Evolutionary conservation across 352 stramenopile genomes (phyloP).

Genomic region (Globisporangium spiculum): DNA sequence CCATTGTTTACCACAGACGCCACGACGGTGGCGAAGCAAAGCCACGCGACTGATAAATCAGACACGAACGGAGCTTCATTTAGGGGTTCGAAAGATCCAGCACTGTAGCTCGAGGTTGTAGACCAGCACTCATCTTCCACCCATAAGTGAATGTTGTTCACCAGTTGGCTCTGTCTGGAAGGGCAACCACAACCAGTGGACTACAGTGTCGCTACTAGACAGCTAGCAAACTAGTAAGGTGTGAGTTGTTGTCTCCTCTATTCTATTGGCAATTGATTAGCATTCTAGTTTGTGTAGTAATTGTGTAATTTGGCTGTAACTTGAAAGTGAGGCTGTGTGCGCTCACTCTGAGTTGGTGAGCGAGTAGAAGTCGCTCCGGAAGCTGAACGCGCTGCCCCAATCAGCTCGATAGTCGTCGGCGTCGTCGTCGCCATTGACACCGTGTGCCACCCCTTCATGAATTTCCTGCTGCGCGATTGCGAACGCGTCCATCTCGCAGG

Average conservation of each 20-base stretch:
- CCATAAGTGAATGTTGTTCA: too few species aligned
- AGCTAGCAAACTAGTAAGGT: too few species aligned
- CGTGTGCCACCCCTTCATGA: not conserved
- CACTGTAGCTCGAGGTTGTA: too few species aligned
- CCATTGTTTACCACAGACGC: too few species aligned
- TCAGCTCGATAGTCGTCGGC: not conserved
- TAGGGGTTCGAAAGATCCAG: too few species aligned
- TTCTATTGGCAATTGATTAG: not conserved
- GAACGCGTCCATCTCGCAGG: not conserved
- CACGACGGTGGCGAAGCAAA: too few species aligned
- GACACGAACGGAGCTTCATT: too few species aligned
- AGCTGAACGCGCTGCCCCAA: not conserved
- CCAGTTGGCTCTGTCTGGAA: too few species aligned
- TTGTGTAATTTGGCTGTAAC: not conserved
- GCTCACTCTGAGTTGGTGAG: constrained; percentile 1
- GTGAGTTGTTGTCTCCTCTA: not conserved
- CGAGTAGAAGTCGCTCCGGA: constrained; percentile 3
- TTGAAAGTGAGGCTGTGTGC: not conserved
- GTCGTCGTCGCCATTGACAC: not conserved
- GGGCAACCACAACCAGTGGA: too few species aligned
- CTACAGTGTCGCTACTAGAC: too few species aligned
- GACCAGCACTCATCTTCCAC: too few species aligned
- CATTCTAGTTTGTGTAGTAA: not conserved
- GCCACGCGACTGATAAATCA: too few species aligned
- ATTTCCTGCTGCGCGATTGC: constrained; percentile 4